phyloP scores from a whole-genome alignment of 148 eudicot species.

The Chenopodium album region DNA sequence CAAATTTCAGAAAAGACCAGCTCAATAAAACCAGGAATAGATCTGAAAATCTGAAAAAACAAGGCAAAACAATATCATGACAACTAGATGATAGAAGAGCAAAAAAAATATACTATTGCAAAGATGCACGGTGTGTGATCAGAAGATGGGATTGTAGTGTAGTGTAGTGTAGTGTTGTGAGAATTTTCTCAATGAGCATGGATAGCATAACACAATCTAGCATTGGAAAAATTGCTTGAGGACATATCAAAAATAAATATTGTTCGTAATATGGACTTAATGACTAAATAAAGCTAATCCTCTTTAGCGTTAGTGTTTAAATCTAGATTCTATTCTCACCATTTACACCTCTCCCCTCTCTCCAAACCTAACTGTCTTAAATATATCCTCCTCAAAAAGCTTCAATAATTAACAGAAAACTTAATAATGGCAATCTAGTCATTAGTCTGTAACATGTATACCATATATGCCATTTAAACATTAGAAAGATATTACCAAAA shows the following conservation, averaged over 20 bases:
- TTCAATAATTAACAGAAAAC: not conserved
- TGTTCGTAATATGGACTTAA: no score
- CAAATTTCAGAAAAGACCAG: not conserved
- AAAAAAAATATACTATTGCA: not conserved
- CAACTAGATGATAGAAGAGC: no score
- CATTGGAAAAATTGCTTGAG: no score
- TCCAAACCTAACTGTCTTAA: not conserved
- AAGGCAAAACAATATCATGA: not conserved
- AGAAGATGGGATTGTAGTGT: not conserved
- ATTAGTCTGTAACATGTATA: not conserved
- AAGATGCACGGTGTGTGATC: not conserved
- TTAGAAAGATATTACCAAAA: not conserved
- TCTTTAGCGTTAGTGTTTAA: no score
- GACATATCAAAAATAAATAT: no score
- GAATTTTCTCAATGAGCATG: not conserved
- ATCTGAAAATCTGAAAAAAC: not conserved
- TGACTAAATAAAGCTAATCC: no score
- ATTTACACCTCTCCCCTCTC: not conserved
- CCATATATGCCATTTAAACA: not conserved
- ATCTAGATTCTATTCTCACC: not conserved
- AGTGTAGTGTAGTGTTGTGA: not conserved
- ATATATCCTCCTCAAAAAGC: not conserved
- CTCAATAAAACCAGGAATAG: not conserved
- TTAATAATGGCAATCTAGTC: not conserved
- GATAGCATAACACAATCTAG: no score